A percentile compares a stretch with the other conserved stretches of the same genome.
Evolutionary conservation across 768 basidiomycete genomes (phyloP).

Genomic region (Megacollybia marginata): DNA sequence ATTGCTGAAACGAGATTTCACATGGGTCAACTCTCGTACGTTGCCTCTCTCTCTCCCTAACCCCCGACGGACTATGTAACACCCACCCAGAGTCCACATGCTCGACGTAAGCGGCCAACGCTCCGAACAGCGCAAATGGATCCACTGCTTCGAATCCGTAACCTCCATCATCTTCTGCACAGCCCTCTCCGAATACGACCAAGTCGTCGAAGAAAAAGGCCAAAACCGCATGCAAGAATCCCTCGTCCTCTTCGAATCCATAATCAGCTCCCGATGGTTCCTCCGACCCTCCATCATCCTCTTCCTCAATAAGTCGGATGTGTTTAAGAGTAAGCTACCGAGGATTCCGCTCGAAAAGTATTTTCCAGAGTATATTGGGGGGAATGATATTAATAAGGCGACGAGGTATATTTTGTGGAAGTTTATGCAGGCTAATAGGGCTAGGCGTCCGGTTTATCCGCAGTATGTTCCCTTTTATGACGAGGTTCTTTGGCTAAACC

Average conservation of each 20-base stretch:
- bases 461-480: conserved; percentile 46
- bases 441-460: conserved; percentile 80
- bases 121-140: conserved; percentile 40
- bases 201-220: not conserved
- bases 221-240: conserved; percentile 94
- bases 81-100: conserved; percentile 45
- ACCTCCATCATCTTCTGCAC: conserved; percentile 69
- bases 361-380: conserved; percentile 87
- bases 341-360: conserved; percentile 73
- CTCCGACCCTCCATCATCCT: conserved; percentile 57
- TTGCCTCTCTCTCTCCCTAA: no score
- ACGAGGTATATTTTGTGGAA: conserved; percentile 74
- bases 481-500: not conserved
- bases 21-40: conserved; percentile 39
- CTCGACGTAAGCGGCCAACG: conserved; percentile 66
- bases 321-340: conserved; percentile 62
- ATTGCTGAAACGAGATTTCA: conserved; percentile 84
- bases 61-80: no score
- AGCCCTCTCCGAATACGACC: conserved; percentile 66
- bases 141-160: conserved; percentile 50
- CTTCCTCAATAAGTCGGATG: conserved; percentile 66
- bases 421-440: conserved; percentile 74
- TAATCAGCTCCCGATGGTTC: conserved; percentile 81
- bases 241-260: conserved; percentile 82
- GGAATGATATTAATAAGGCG: conserved; percentile 74